These are phyloP conservation scores for Avena atlantica DNA, from an alignment of 176 grass and related monocot species.

Conservation along the genomic window DNA sequence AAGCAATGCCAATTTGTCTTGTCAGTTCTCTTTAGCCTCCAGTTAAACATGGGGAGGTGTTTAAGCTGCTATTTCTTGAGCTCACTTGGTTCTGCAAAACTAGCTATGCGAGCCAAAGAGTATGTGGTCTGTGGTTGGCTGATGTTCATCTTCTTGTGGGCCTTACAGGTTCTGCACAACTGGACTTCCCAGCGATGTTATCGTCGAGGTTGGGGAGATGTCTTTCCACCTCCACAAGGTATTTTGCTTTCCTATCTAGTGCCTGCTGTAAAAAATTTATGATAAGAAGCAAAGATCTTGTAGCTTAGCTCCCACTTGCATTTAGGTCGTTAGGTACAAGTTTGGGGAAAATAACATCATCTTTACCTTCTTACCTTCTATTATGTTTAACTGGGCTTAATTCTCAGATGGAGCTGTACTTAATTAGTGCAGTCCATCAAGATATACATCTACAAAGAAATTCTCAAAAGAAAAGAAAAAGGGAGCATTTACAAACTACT, in stretches of 20 bases:
- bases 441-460: neutral
- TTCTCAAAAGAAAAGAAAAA: neutral
- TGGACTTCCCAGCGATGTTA: slow-evolving; percentile 75
- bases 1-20: neutral
- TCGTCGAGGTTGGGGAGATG: slow-evolving; percentile 69
- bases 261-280: neutral
- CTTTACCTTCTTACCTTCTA: neutral
- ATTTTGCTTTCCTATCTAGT: neutral
- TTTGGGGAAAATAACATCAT: neutral
- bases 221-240: slow-evolving; percentile 92
- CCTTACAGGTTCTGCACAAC: slow-evolving; percentile 67
- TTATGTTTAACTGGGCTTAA: neutral
- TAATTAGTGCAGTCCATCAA: neutral
- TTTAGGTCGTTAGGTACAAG: neutral
- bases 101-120: neutral
- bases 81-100: neutral
- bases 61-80: neutral
- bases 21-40: neutral
- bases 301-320: neutral
- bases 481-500: neutral
- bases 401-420: neutral
- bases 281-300: neutral
- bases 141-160: slow-evolving; percentile 19
- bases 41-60: neutral
- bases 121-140: neutral